Evolutionary conservation across 75 land plant species (phyloP).

Genomic region (Ceratopteris richardii): DNA sequence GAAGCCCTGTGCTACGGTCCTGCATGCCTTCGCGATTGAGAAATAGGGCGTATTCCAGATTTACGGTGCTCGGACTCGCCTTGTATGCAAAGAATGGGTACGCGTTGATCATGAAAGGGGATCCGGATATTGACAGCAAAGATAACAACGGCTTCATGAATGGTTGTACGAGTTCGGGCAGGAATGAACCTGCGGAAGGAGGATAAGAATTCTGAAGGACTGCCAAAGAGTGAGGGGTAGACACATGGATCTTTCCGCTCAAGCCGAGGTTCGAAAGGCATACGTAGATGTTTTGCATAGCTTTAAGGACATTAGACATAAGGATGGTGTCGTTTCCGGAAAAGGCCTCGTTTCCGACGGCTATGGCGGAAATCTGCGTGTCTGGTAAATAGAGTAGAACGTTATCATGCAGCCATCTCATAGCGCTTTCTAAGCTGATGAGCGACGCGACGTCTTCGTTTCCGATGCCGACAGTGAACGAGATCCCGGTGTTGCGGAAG

Average conservation of each 20-base stretch:
- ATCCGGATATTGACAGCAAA: constrained; percentile 42
- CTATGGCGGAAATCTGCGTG: constrained; percentile 58
- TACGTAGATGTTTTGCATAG: constrained; percentile 56
- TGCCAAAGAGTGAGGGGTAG: constrained; percentile 54
- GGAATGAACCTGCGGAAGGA: constrained; percentile 64
- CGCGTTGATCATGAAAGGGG: constrained; percentile 73
- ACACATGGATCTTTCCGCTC: constrained; percentile 33
- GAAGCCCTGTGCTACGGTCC: constrained; percentile 46
- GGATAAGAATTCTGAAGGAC: constrained; percentile 56
- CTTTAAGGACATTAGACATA: constrained; percentile 45
- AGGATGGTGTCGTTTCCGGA: constrained; percentile 24
- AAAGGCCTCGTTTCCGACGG: constrained; percentile 71
- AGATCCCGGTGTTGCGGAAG: constrained; percentile 44
- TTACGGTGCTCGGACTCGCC: constrained; percentile 33
- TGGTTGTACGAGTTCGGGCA: constrained; percentile 12
- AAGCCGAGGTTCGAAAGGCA: constrained; percentile 42
- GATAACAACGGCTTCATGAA: constrained; percentile 42
- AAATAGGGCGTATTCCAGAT: constrained; percentile 59
- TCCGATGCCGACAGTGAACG: constrained; percentile 45
- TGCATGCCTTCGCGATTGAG: constrained; percentile 37
- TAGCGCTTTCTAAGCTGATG: constrained; percentile 25
- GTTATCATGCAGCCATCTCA: constrained; percentile 41
- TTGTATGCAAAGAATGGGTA: constrained; percentile 87
- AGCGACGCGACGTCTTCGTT: constrained; percentile 47
- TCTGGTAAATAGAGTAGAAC: constrained; percentile 42